Evolutionary conservation across 2,329 filamentous ascomycete species (phyloP).

Genomic region (Tolypocladium ovalisporum): DNA sequence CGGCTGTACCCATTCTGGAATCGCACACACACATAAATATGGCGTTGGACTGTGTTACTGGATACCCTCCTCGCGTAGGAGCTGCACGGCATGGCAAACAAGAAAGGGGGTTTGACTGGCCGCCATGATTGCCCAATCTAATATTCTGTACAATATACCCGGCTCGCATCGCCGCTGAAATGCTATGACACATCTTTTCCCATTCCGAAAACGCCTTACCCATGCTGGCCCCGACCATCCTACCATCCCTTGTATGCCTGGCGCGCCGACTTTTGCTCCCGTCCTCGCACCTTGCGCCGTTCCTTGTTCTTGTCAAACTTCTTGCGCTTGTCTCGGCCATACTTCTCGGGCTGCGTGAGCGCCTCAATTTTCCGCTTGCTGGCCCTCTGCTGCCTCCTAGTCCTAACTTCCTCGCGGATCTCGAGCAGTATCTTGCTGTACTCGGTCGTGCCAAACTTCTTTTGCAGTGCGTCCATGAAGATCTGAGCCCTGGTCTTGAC

Average conservation of each 20-base stretch:
- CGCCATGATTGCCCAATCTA: neutral
- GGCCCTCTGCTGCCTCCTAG: slow-evolving; percentile 61
- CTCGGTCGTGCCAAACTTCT: slow-evolving; percentile 67
- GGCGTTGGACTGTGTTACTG: neutral
- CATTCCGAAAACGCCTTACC: slow-evolving; percentile 14
- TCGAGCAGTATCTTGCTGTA: slow-evolving; percentile 66
- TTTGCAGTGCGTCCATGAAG: slow-evolving; percentile 72
- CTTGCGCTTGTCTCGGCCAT: slow-evolving; percentile 68
- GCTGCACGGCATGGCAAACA: neutral
- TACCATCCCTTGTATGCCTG: slow-evolving; percentile 52
- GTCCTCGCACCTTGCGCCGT: slow-evolving; percentile 66
- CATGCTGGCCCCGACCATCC: slow-evolving; percentile 7
- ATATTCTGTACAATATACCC: neutral
- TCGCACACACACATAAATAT: neutral
- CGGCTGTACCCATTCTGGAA: neutral
- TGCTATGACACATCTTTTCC: neutral
- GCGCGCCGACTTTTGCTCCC: slow-evolving; percentile 60
- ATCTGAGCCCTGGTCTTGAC: slow-evolving; percentile 65
- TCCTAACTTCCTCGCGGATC: slow-evolving; percentile 62
- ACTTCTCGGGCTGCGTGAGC: slow-evolving; percentile 69
- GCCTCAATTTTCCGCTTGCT: slow-evolving; percentile 85
- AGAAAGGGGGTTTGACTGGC: neutral
- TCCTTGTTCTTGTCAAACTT: slow-evolving; percentile 78
- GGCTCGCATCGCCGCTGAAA: neutral
- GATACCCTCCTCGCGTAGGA: neutral